A percentile compares a stretch with the other conserved stretches of the same genome.
phyloP scores from a whole-genome alignment of 1,139 yeast species.

The Diutina sp. region DNA sequence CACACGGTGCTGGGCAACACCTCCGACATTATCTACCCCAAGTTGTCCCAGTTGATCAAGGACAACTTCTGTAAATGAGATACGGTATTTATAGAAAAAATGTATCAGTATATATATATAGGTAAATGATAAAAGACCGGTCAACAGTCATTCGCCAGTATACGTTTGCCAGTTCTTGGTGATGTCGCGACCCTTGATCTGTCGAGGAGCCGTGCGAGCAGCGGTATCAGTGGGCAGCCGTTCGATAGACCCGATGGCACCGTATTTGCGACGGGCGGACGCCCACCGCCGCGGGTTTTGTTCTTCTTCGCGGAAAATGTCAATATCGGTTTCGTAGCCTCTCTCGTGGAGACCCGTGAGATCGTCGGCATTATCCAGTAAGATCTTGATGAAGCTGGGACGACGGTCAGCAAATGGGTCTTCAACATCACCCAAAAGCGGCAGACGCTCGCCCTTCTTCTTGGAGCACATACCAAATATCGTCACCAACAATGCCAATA shows the following conservation, averaged over 20 bases:
- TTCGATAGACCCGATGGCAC: background rate
- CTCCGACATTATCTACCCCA: constrained; percentile 74
- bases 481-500: background rate
- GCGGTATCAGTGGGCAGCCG: background rate
- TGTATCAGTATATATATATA: too few species aligned
- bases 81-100: background rate
- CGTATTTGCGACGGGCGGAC: background rate
- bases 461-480: background rate
- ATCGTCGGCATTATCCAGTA: background rate
- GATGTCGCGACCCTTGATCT: background rate
- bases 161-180: background rate
- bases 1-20: constrained; percentile 59
- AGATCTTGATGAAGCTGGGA: background rate
- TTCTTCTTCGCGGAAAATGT: background rate
- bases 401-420: background rate
- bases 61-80: background rate
- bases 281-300: background rate
- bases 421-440: background rate
- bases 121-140: background rate
- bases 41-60: constrained; percentile 32
- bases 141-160: background rate
- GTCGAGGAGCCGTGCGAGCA: background rate
- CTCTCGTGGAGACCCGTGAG: background rate
- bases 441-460: background rate
- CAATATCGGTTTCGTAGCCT: constrained; percentile 1